Evolutionary conservation across 2,329 filamentous ascomycete genomes (phyloP).

Genomic region (Simplicillium aogashimaense): DNA sequence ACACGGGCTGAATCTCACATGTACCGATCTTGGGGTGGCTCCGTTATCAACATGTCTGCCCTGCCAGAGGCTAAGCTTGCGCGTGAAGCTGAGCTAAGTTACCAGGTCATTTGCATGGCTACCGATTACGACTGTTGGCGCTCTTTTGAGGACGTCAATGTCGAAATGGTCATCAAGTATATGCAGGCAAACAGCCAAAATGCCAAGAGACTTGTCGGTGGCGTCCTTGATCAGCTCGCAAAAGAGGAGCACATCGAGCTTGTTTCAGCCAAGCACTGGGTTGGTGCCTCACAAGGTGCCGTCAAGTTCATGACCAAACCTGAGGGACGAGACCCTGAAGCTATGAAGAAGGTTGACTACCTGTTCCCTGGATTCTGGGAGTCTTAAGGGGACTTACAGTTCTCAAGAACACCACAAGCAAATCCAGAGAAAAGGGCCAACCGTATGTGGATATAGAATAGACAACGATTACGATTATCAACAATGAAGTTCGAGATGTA

Average conservation of each 20-base stretch:
- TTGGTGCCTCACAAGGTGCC: constrained; percentile 65
- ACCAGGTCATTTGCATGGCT: constrained; percentile 99
- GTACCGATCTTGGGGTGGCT: constrained; percentile 89
- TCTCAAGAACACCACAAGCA: too few species aligned
- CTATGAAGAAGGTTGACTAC: constrained; percentile 71
- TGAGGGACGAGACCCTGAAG: constrained; percentile 61
- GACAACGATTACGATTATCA: too few species aligned
- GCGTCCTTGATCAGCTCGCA: constrained; percentile 77
- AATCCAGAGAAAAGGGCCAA: too few species aligned
- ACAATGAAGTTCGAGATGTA: neutral
- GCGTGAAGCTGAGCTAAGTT: constrained; percentile 88
- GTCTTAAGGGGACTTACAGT: constrained; percentile 19
- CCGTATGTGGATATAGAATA: too few species aligned
- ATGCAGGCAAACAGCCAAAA: constrained; percentile 92
- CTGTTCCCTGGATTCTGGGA: constrained; percentile 76
- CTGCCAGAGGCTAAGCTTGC: constrained; percentile 95
- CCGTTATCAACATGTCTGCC: constrained; percentile 96
- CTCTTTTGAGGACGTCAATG: constrained; percentile 71
- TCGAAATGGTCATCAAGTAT: constrained; percentile 93
- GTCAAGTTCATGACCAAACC: constrained; percentile 75
- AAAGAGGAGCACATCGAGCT: constrained; percentile 67
- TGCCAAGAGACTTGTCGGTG: constrained; percentile 73
- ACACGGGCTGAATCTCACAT: constrained; percentile 92
- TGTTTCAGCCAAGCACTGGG: constrained; percentile 72
- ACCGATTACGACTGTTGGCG: constrained; percentile 99